Base-by-base conservation (phyloP, 768 basidiomycete genomes). In the Trametes meyenii region DNA sequence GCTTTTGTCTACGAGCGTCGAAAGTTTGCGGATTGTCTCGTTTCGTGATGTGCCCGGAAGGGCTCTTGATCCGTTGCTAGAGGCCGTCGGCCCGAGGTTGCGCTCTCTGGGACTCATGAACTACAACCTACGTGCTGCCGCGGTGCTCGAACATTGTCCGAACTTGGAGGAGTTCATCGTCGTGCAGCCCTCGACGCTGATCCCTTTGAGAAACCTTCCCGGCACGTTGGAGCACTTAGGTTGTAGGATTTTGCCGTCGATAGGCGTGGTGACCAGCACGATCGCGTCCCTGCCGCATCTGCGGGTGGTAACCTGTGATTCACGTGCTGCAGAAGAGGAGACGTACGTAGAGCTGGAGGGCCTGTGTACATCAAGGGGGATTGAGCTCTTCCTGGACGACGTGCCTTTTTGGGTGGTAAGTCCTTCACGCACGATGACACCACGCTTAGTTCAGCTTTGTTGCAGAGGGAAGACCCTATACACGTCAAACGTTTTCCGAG, bases 51-150 rank as follows among this genome's bases (percentile, higher is more conserved):
- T 64, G 0, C 76, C 77, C 0, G 72, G 76, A 11, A 35, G 46
- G 3, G 55, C 53, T 3, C 67, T 72, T 38, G 52, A 71, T 29
- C 42, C 63, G 3, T 58, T 72, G 5, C 67, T 82, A n/a, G 60
- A 60, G 10, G 46, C 23, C 0, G 72, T 76, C 49, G 73, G 74
- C 4, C 69, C 73, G 8, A 60, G 64, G n/a, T 70, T 83, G n/a
- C 74, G 76, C 14, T 81, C 81, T 1, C 71, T 83, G 46, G 77
- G 79, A 44, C 58, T 82, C 7, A 73, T 76, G 63, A 72, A 72
- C 24, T 77, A 74, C 67, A 76, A 66, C 63, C 36, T 49, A 2
- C 65, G 73, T 16, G 70, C 75, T 7, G 71, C 73, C 3, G 66
- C 69, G n/a, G 66, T 81, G 33, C 54, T 81, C 19, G 66, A 63